Evolutionary conservation across 257 asterid genomes (phyloP), one percentile per base, ranked within the genome.

Genomic region (Ocimum tenuiflorum): DNA sequence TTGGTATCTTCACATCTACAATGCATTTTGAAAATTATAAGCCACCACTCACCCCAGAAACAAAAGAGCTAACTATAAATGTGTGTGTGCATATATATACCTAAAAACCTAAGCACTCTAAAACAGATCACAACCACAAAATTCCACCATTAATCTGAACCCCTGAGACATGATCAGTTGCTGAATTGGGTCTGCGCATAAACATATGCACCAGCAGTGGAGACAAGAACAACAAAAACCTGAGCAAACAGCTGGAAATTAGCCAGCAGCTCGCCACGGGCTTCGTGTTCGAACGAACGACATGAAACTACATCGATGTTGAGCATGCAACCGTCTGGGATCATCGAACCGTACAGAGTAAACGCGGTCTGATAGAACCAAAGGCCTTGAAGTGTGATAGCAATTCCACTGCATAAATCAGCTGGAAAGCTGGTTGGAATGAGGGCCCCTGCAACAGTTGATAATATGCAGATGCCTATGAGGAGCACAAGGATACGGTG

Each of bases 351-450:
- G n/a, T 94, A 94, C 31, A 94, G 94, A 63, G 94, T 85, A 83
- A 94, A 94, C 5, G 99, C 97, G 0, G 97, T 90, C 73, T 94
- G 99, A 52, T 90, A 94, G 86, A 90, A 94, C 97, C 99, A 90
- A 39, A 94, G 96, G 73, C 99, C 99, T 74, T 94, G 99, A 47
- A 94, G 97, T 0, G 95, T 81, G 19, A 85, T 80, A 2, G 85
- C 81, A 41, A 94, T 85, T 63, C 96, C 95, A n/a, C 78, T 78
- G 77, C 80, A 76, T 63, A 94, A 50, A 70, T 94, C 97, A 9
- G 74, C 75, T 0, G 96, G 96, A 51, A 94, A 90, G 72, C 95
- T 86, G 4, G 89, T 81, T 3, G 99, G 97, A 73, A 86, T n/a
- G 19, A 94, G 81, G 69, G 96, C 87, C 42, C 99, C 95, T 0